A percentile compares a stretch with the other conserved stretches of the same genome.
Conservation (phyloP, 139 green algal genomes). For the Nannochloris sp. region DNA sequence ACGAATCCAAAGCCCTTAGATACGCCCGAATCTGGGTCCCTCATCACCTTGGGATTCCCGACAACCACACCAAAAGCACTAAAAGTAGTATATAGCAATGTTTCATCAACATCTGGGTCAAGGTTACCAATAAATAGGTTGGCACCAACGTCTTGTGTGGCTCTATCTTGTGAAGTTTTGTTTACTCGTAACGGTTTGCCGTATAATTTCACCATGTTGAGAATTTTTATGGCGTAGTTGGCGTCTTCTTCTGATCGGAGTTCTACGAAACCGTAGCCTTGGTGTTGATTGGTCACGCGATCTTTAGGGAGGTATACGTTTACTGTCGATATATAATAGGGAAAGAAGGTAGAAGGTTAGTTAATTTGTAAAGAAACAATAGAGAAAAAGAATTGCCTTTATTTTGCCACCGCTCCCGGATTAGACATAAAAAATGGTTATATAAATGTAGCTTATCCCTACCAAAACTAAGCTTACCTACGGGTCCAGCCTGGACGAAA, state of each 20-base stretch:
- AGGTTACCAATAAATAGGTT: slow-evolving; percentile 99
- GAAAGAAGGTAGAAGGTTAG: not conserved
- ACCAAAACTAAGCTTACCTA: slow-evolving; percentile 50
- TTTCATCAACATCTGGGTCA: slow-evolving; percentile 96
- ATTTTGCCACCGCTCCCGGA: too few species aligned
- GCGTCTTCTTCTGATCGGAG: slow-evolving; percentile 87
- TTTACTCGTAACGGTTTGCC: slow-evolving; percentile 95
- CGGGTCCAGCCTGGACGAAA: slow-evolving; percentile 90
- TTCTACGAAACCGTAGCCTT: slow-evolving; percentile 99
- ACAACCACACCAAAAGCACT: slow-evolving; percentile 93
- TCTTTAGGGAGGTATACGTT: slow-evolving; percentile 99
- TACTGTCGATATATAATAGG: slow-evolving; percentile 47
- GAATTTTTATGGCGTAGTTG: slow-evolving; percentile 92
- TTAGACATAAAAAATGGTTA: not conserved
- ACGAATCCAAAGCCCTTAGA: slow-evolving; percentile 95
- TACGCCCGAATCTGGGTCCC: slow-evolving; percentile 86
- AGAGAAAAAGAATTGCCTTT: not conserved
- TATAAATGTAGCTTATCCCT: too few species aligned
- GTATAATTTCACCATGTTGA: slow-evolving; percentile 96
- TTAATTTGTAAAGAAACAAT: not conserved
- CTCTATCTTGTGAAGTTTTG: slow-evolving; percentile 80
- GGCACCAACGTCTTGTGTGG: slow-evolving; percentile 79
- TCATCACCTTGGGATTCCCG: slow-evolving; percentile 92
- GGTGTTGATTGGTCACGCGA: slow-evolving; percentile 86
- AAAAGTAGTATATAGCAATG: slow-evolving; percentile 99